phyloP scores from a whole-genome alignment of 2,329 filamentous ascomycete species.

The Aspergillus caelatus region DNA sequence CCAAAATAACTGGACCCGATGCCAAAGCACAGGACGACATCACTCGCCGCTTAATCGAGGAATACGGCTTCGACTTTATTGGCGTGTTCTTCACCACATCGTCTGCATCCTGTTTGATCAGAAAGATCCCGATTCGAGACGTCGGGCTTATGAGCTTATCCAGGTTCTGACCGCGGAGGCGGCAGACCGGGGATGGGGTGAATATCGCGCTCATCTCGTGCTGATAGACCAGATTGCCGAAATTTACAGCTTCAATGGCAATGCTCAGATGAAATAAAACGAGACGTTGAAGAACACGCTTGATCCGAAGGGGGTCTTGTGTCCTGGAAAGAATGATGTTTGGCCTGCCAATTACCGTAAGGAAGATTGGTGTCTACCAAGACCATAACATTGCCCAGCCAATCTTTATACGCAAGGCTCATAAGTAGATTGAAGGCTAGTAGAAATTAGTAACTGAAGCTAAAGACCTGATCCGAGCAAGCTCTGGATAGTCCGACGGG shows the following conservation, averaged over 20 bases:
- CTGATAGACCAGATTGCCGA: conserved; percentile 53
- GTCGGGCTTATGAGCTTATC: conserved; percentile 43
- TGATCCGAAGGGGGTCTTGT: neutral
- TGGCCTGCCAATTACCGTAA: neutral
- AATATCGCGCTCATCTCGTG: conserved; percentile 52
- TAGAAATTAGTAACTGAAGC: too few relatives aligned
- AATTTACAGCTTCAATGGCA: conserved; percentile 51
- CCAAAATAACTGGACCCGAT: conserved; percentile 52
- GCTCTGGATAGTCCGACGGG: neutral
- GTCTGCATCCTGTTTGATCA: conserved; percentile 58
- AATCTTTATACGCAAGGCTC: neutral
- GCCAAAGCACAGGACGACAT: conserved; percentile 50
- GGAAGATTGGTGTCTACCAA: neutral
- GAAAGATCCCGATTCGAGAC: conserved; percentile 42
- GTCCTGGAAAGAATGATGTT: neutral
- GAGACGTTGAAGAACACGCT: conserved; percentile 28
- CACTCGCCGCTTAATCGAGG: conserved; percentile 41
- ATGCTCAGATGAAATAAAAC: conserved; percentile 48
- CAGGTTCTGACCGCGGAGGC: conserved; percentile 44
- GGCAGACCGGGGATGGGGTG: conserved; percentile 45
- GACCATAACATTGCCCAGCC: neutral
- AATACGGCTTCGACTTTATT: conserved; percentile 56
- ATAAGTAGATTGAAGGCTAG: neutral
- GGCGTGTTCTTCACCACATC: conserved; percentile 46
- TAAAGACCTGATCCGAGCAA: too few relatives aligned